Evolutionary conservation across 306 rosid genomes (phyloP).

Genomic region (Quercus robur): DNA sequence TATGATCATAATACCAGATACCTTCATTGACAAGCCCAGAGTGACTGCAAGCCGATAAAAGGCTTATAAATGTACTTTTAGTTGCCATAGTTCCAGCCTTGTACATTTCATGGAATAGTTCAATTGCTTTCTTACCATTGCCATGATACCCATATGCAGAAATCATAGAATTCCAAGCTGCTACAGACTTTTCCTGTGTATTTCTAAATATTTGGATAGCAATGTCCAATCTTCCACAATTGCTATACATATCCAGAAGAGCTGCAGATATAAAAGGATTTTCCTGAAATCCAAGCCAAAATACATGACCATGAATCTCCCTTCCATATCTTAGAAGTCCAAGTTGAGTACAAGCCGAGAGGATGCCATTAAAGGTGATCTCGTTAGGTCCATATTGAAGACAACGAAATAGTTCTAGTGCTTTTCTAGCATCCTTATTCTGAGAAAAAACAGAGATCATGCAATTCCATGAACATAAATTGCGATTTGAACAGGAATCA

Average conservation of each 20-base stretch:
- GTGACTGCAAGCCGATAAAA: slow-evolving; percentile 63
- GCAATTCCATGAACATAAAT: slow-evolving; percentile 64
- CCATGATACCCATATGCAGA: slow-evolving; percentile 53
- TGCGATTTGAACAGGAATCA: slow-evolving; percentile 24
- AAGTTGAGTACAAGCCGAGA: slow-evolving; percentile 51
- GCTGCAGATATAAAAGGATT: slow-evolving; percentile 51
- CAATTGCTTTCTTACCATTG: slow-evolving; percentile 41
- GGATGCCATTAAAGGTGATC: slow-evolving; percentile 49
- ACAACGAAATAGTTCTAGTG: slow-evolving; percentile 35
- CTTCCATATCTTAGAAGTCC: slow-evolving; percentile 42
- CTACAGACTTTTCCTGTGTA: slow-evolving; percentile 38
- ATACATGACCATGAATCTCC: slow-evolving; percentile 39
- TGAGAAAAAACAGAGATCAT: slow-evolving; percentile 53
- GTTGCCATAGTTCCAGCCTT: slow-evolving; percentile 35
- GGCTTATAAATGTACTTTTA: slow-evolving; percentile 55
- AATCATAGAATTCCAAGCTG: slow-evolving; percentile 58
- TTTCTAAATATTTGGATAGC: slow-evolving; percentile 41
- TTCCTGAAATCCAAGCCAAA: slow-evolving; percentile 26
- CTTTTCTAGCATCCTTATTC: slow-evolving; percentile 41
- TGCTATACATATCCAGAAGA: slow-evolving; percentile 55
- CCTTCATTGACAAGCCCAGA: slow-evolving; percentile 49
- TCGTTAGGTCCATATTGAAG: slow-evolving; percentile 42
- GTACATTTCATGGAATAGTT: slow-evolving; percentile 42
- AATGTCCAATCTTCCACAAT: slow-evolving; percentile 47
- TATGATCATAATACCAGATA: slow-evolving; percentile 34